Evolutionary conservation across 2,329 filamentous ascomycete species (phyloP), one percentile per base, ranked within the genome.

Genomic region (Colletotrichum cuscutae): DNA sequence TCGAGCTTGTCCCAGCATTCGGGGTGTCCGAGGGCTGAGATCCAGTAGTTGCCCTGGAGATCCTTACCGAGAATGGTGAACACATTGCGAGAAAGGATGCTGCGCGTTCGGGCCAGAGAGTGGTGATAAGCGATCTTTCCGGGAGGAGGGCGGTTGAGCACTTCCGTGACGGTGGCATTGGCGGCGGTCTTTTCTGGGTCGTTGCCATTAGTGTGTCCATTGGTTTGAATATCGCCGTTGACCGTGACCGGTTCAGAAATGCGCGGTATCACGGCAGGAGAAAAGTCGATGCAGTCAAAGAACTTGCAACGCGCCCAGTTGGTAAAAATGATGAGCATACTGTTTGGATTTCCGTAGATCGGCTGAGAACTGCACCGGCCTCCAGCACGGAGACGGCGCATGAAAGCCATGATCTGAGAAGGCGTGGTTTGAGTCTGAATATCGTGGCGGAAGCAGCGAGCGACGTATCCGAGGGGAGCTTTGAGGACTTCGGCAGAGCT

Each of bases 251-350:
- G 60, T 22, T 65, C 54, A 11, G 62, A 22, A 26, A 56, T 15
- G 32, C 42, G 54, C n/a, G 70, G 66, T 15, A 80, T 30, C 11
- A 80, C 76, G 1, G 80, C 81, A 1, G 77, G 70, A 4, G 78
- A 77, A 61, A 86, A 86, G 75, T 86, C 83, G 7, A 78, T 76
- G 1, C 75, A 68, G 2, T 80, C 75, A 56, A 80, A 82, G 26
- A 86, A 76, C 49, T 80, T 76, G 8, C 77, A 81, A 56, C 80
- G 80, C 5, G 79, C 77, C 82, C 83, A 84, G 72, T 86, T 86
- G 9, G 78, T 82, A 46, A 82, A 78, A 2, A 76, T 68, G n/a
- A 86, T 65, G 8, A 85, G 76, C 12, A 80, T 42, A 46, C 77
- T 77, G 49, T 78, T 75, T 0, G 80, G 46, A 12, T 80, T 77